phyloP scores from a whole-genome alignment of 2,329 filamentous ascomycete genomes.

The Sclerotinia nivalis region DNA sequence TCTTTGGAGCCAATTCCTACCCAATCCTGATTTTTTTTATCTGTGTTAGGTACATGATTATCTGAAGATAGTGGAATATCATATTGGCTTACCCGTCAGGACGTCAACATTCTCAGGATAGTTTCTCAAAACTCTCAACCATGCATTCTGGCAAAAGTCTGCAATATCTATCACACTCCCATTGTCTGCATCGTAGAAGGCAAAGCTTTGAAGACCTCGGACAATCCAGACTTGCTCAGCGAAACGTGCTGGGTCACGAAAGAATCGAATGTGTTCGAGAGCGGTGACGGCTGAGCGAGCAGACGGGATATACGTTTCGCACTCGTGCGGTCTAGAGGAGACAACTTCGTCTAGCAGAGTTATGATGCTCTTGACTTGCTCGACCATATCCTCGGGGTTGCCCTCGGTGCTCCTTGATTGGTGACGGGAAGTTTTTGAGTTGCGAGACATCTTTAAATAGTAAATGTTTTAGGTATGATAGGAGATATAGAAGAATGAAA shows the following conservation, averaged over 20 bases:
- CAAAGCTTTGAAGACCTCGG: constrained; percentile 50
- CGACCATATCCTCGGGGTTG: constrained; percentile 33
- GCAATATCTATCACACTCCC: constrained; percentile 49
- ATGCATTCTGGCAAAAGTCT: constrained; percentile 51
- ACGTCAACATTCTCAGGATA: constrained; percentile 48
- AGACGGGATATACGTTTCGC: constrained; percentile 42
- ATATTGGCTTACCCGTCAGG: constrained; percentile 44
- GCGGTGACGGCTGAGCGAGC: constrained; percentile 45
- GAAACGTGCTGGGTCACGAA: constrained; percentile 42
- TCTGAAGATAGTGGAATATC: background rate
- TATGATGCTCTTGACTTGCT: constrained; percentile 38
- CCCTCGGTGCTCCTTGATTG: constrained; percentile 28
- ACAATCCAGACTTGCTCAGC: constrained; percentile 47
- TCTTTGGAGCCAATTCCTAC: constrained; percentile 52
- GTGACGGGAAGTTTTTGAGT: constrained; percentile 35
- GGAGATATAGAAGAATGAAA: background rate
- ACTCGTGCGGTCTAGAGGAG: constrained; percentile 34
- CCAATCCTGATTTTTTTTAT: constrained; percentile 45
- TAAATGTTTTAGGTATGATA: background rate
- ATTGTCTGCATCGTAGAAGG: constrained; percentile 50
- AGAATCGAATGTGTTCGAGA: constrained; percentile 44
- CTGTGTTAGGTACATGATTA: background rate
- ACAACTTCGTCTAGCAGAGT: constrained; percentile 36
- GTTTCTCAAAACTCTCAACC: constrained; percentile 48
- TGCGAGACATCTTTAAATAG: constrained; percentile 27